Evolutionary conservation across 2,329 filamentous ascomycete species (phyloP).

Genomic region (Colletotrichum acutatum): DNA sequence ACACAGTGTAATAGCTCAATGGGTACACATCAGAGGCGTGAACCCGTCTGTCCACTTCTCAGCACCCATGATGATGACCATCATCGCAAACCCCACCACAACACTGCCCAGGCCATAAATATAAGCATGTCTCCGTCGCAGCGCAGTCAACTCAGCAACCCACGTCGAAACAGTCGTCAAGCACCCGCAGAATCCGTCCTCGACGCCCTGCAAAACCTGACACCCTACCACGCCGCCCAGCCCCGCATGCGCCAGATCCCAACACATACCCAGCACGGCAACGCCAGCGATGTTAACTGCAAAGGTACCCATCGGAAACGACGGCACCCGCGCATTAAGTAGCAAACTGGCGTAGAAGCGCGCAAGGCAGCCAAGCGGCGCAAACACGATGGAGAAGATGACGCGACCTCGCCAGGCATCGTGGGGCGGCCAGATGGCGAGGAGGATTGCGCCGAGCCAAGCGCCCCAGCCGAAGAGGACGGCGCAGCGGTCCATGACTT

Average conservation of each 20-base stretch:
- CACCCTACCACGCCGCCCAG: constrained; percentile 68
- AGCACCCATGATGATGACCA: constrained; percentile 80
- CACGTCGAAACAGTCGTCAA: constrained; percentile 76
- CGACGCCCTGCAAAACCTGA: constrained; percentile 73
- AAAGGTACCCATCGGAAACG: constrained; percentile 90
- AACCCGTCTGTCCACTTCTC: constrained; percentile 76
- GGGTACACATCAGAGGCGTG: constrained; percentile 50
- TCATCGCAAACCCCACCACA: constrained; percentile 62
- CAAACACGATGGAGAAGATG: constrained; percentile 83
- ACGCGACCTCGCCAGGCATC: constrained; percentile 80
- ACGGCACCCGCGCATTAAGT: constrained; percentile 74
- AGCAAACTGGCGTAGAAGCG: constrained; percentile 78
- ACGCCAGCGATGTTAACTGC: constrained; percentile 83
- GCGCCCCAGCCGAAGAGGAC: constrained; percentile 75
- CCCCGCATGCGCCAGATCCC: constrained; percentile 78
- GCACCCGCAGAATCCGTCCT: constrained; percentile 76
- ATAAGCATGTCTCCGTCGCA: constrained; percentile 70
- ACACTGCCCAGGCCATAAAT: constrained; percentile 74
- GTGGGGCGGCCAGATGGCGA: constrained; percentile 78
- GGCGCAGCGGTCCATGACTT: constrained; percentile 70
- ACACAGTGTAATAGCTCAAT: neutral
- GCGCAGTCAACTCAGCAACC: constrained; percentile 68
- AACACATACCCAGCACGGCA: constrained; percentile 78
- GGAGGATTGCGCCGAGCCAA: constrained; percentile 82
- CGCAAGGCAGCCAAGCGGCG: constrained; percentile 80